Conservation (phyloP, 768 basidiomycete genomes). For the Kondoa malvinella region DNA sequence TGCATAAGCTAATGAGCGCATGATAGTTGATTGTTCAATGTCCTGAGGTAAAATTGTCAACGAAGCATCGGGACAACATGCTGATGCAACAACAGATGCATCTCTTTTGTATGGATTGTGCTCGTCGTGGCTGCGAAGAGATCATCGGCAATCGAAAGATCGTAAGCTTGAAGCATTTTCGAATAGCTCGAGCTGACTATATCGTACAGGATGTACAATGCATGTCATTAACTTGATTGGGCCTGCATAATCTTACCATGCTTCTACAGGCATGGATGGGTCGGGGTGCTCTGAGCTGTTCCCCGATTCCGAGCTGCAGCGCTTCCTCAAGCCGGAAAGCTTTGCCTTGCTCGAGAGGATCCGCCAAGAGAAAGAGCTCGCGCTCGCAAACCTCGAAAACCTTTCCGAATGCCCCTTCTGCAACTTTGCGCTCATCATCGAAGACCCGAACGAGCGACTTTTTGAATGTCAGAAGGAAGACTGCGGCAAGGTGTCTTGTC, state of each 20-base stretch:
- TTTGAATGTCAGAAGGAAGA: conserved; percentile 22
- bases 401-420: conserved; percentile 14
- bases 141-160: conserved; percentile 21
- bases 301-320: conserved; percentile 12
- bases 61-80: neutral
- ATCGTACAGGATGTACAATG: neutral
- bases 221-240: conserved; percentile 19
- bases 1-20: neutral
- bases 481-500: conserved; percentile 19
- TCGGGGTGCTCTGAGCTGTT: conserved; percentile 20
- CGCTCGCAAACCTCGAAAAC: conserved; percentile 15
- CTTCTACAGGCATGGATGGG: conserved; percentile 26
- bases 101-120: conserved; percentile 25
- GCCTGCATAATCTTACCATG: too few species aligned
- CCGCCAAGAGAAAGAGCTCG: conserved; percentile 22
- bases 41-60: neutral
- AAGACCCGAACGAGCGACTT: conserved; percentile 22
- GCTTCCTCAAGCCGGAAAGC: conserved; percentile 13
- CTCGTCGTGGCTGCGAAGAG: conserved; percentile 14
- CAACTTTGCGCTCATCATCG: conserved; percentile 20
- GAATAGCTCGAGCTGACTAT: neutral
- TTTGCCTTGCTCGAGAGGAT: conserved; percentile 23
- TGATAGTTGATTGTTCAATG: neutral
- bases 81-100: conserved; percentile 19
- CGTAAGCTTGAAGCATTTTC: conserved; percentile 7